Percentiles rank a stretch among this genome's conserved stretches.
Conservation (phyloP, 768 basidiomycete species). For the Amanita phalloides region DNA sequence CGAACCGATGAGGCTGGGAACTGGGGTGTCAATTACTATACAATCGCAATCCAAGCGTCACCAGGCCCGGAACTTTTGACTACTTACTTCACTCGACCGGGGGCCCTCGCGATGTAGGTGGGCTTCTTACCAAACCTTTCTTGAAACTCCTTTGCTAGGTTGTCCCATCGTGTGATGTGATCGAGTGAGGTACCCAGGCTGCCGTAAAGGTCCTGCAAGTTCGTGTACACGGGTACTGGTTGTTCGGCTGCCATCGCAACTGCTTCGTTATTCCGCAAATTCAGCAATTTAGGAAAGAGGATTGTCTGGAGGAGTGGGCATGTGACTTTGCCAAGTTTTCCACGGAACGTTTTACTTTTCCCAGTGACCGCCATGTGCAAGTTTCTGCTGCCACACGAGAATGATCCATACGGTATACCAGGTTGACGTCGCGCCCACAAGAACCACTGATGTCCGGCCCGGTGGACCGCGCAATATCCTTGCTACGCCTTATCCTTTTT, state of each 20-base stretch:
- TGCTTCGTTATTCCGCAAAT: no score
- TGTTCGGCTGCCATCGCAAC: conserved; percentile 24
- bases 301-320: no score
- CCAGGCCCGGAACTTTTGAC: background rate
- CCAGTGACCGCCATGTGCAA: no score
- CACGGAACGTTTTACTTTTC: no score
- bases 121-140: conserved; percentile 56
- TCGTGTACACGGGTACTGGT: conserved; percentile 51
- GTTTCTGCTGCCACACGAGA: no score
- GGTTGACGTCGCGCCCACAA: no score
- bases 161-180: conserved; percentile 51
- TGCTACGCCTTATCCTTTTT: no score
- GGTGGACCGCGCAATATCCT: no score
- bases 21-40: background rate
- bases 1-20: conserved; percentile 32
- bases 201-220: conserved; percentile 44
- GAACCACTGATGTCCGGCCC: no score
- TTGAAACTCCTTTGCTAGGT: conserved; percentile 50
- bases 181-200: conserved; percentile 41
- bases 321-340: no score
- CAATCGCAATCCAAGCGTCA: background rate
- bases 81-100: conserved; percentile 71
- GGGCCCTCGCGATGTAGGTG: conserved; percentile 63
- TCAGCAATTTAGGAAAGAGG: no score
- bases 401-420: no score